phyloP scores from a whole-genome alignment of 2,329 filamentous ascomycete species.

The Neoscytalidium dimidiatum region DNA sequence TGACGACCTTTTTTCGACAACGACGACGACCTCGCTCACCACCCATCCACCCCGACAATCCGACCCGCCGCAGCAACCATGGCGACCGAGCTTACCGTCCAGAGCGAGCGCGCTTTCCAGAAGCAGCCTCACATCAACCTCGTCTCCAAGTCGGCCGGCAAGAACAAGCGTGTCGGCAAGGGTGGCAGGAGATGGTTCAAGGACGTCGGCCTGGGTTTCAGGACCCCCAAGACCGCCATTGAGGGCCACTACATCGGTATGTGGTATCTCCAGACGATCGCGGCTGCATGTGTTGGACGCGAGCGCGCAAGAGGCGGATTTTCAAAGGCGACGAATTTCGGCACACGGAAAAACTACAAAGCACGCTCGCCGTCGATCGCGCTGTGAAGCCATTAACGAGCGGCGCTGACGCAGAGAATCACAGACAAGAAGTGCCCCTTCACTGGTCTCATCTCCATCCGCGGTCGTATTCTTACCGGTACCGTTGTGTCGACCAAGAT shows the following conservation, averaged over 20 bases:
- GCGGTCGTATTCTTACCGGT: conserved; percentile 99
- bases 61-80: conserved; percentile 38
- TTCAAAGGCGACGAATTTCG: background rate
- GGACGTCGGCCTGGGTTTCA: conserved; percentile 99
- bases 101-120: conserved; percentile 99
- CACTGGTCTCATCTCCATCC: conserved; percentile 98
- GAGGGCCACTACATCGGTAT: conserved; percentile 99
- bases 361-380: background rate
- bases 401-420: conserved; percentile 20
- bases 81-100: conserved; percentile 64
- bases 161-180: conserved; percentile 80
- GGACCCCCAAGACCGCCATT: conserved; percentile 97
- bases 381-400: background rate
- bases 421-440: conserved; percentile 99
- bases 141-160: conserved; percentile 89
- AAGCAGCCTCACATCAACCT: conserved; percentile 99
- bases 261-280: conserved; percentile 35
- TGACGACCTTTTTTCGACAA: conserved; percentile 17
- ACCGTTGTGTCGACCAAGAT: conserved; percentile 99
- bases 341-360: background rate
- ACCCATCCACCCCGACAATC: conserved; percentile 9
- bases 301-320: conserved; percentile 4
- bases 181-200: conserved; percentile 97
- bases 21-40: conserved; percentile 21
- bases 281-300: background rate